Conservation (phyloP, 306 rosid species). For the Quercus bicolor region DNA sequence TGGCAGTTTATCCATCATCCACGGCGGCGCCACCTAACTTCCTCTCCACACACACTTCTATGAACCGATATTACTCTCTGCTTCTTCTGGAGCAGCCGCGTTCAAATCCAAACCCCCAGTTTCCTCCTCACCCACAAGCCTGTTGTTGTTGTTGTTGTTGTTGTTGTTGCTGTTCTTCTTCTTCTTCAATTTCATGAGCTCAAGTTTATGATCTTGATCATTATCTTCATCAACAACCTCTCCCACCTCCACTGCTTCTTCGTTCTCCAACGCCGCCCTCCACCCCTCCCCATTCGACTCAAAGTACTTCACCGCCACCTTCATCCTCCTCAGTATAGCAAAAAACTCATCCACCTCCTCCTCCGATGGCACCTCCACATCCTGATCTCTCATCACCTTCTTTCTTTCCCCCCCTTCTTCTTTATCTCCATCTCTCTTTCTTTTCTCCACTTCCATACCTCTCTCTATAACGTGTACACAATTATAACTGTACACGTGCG, state of each 20-base stretch:
- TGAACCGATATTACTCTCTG: constrained; percentile 12
- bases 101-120: constrained; percentile 40
- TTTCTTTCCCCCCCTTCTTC: not conserved
- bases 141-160: too few species aligned
- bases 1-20: too few species aligned
- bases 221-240: not conserved
- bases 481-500: too few species aligned
- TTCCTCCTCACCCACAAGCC: not conserved
- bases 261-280: constrained; percentile 28
- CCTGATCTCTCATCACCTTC: constrained; percentile 8
- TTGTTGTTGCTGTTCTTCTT: not conserved
- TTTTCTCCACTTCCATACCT: constrained; percentile 38
- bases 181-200: not conserved
- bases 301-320: constrained; percentile 59
- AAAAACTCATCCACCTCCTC: constrained; percentile 80
- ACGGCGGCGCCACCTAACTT: not conserved
- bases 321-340: constrained; percentile 69
- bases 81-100: constrained; percentile 45
- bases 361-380: constrained; percentile 37
- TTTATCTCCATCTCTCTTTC: constrained; percentile 20
- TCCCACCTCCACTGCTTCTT: constrained; percentile 3
- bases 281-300: constrained; percentile 28
- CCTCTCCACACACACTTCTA: not conserved
- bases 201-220: not conserved
- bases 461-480: not conserved